phyloP scores from a whole-genome alignment of 2,329 filamentous ascomycete genomes.

The Phyllosticta citrichinensis region DNA sequence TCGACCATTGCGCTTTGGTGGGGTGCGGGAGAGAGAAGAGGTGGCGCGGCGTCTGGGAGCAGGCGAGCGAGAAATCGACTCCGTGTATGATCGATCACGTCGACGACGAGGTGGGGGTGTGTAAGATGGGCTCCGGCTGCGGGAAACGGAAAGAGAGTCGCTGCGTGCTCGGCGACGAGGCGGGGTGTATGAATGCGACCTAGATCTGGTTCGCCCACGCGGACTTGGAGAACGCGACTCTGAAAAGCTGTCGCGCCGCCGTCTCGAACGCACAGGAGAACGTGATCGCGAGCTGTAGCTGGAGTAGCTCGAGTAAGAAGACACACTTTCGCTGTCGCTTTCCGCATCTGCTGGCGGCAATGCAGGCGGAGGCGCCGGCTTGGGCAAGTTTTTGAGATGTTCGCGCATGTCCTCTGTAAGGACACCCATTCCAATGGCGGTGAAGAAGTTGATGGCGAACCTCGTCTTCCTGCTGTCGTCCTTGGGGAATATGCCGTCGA shows the following conservation, averaged over 20 bases:
- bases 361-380: constrained; percentile 61
- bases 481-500: constrained; percentile 79
- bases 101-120: constrained; percentile 7
- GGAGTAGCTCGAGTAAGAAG: constrained; percentile 22
- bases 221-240: constrained; percentile 11
- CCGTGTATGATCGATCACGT: constrained; percentile 2
- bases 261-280: constrained; percentile 13
- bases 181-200: constrained; percentile 8
- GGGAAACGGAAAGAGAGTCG: constrained; percentile 13
- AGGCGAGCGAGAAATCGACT: constrained; percentile 14
- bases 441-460: constrained; percentile 99
- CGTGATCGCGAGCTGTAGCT: constrained; percentile 13
- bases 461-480: constrained; percentile 84
- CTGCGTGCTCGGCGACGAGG: constrained; percentile 4
- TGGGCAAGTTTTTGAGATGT: constrained; percentile 78
- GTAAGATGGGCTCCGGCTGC: constrained; percentile 15
- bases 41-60: constrained; percentile 14
- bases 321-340: constrained; percentile 24
- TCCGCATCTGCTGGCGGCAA: constrained; percentile 26
- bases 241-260: constrained; percentile 3
- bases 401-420: constrained; percentile 94
- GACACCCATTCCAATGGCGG: constrained; percentile 89
- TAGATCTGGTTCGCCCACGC: constrained; percentile 4
- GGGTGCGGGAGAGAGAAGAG: constrained; percentile 12
- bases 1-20: constrained; percentile 3